A percentile compares a stretch with the other conserved stretches of the same genome.
phyloP scores from a whole-genome alignment of 768 basidiomycete genomes.

The Rhodotorula taiwanensis region DNA sequence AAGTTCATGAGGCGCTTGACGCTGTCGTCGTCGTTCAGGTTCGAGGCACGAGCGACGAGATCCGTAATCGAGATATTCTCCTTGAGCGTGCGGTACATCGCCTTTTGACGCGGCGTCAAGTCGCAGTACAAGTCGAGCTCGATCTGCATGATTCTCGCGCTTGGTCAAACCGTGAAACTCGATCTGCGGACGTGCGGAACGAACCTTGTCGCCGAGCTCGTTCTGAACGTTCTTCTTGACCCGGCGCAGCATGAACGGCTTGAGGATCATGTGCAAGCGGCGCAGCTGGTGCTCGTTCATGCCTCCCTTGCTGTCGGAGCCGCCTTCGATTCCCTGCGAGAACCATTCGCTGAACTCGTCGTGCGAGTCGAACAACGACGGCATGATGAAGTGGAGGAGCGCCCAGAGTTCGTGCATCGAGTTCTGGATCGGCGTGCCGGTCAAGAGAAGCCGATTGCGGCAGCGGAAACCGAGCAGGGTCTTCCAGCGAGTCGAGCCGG shows the following conservation, averaged over 20 bases:
- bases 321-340: conserved; percentile 97
- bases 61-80: conserved; percentile 93
- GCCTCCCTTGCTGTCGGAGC: conserved; percentile 75
- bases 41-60: conserved; percentile 83
- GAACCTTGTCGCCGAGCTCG: conserved; percentile 94
- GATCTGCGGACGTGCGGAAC: conserved; percentile 10
- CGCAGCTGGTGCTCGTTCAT: conserved; percentile 92
- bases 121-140: conserved; percentile 94
- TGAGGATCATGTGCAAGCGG: conserved; percentile 94
- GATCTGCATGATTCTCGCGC: conserved; percentile 54
- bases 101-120: conserved; percentile 82
- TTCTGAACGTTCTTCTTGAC: conserved; percentile 99
- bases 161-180: background rate
- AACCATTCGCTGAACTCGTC: conserved; percentile 99
- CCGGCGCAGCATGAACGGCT: conserved; percentile 96
- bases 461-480: conserved; percentile 92
- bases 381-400: conserved; percentile 98
- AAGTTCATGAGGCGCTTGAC: conserved; percentile 96
- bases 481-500: conserved; percentile 92
- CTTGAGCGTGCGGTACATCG: conserved; percentile 78
- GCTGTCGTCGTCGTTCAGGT: conserved; percentile 74
- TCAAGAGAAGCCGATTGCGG: conserved; percentile 85
- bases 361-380: conserved; percentile 94
- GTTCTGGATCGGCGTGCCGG: conserved; percentile 98
- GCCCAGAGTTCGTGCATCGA: conserved; percentile 99